These are phyloP conservation scores for Pontederia crassipes DNA, from an alignment of 176 grass and related monocot species.

Conservation along the genomic window DNA sequence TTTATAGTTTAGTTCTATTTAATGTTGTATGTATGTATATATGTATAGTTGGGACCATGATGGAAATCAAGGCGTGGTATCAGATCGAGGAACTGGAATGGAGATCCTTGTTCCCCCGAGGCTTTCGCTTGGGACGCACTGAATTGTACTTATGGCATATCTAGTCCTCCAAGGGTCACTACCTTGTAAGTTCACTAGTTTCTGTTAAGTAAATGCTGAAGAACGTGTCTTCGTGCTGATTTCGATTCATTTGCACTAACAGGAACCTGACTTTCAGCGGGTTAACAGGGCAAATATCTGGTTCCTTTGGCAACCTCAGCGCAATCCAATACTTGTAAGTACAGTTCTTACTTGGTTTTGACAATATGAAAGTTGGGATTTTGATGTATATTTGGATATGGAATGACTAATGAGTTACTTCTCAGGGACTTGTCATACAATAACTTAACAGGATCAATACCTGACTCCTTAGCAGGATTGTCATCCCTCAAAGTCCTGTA, in stretches of 20 bases:
- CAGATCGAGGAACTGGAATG: conserved; percentile 7
- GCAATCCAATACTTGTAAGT: conserved; percentile 29
- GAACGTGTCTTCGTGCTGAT: neutral
- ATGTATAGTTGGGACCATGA: conserved; percentile 20
- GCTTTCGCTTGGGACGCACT: conserved; percentile 15
- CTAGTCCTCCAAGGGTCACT: neutral
- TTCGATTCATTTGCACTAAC: neutral
- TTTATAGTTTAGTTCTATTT: conserved; percentile 12
- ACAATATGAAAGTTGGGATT: no score
- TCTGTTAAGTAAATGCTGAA: neutral
- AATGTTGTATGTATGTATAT: no score
- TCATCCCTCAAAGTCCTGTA: conserved; percentile 34
- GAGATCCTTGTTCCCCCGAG: conserved; percentile 29
- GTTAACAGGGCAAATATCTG: conserved; percentile 15
- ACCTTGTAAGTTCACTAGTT: conserved; percentile 2
- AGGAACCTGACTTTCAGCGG: conserved; percentile 23
- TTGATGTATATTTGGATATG: no score
- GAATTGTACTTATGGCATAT: conserved; percentile 5
- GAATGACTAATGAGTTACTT: neutral
- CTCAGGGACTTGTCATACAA: conserved; percentile 13
- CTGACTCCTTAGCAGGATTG: conserved; percentile 30
- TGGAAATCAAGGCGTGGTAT: conserved; percentile 11
- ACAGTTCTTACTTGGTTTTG: neutral
- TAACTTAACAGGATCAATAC: conserved; percentile 35
- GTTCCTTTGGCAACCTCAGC: conserved; percentile 14